Evolutionary conservation across 768 basidiomycete species (phyloP), one percentile per base, ranked within the genome.

Genomic region (Boletus edulis): DNA sequence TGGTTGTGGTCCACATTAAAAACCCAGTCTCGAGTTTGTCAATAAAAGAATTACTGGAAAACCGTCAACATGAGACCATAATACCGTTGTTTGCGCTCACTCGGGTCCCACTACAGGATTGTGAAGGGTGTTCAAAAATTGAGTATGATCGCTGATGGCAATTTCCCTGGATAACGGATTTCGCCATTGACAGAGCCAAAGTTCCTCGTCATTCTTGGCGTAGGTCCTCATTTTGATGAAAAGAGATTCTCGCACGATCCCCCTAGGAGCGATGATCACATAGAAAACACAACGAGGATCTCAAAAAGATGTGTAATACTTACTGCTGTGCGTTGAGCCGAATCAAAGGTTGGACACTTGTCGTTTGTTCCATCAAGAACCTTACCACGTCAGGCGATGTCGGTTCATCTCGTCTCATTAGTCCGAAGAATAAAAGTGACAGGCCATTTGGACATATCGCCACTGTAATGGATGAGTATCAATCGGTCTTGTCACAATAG

Each of bases 1-100:
- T 73, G 35, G 74, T 76, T 57, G 79, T 67, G 22, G 79, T 71
- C 91, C 93, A 94, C 4, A 82, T 72, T 49, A 94, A 68, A 75
- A 93, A 94, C 2, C 93, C 94, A 8, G 87, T 89, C 35, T 76
- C 72, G 20, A 89, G 72, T 64, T 90, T 87, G 72, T 96, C 93
- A 18, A 89, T 74, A 67, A 86, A 91, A 49, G 71, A 68, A 20
- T 77, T 73, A 41, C 75, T 78, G 54, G 15, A 47, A 52, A 46
- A 20, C n/a, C n/a, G 40, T 57, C n/a, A 62, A n/a, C n/a, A 37
- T 6, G 12, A 32, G 13, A 11, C 18, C 4, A 14, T 20, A 14
- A 37, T 37, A 13, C 49, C 20, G 5, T 20, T 31, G 20, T 8
- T 15, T 44, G 34, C 38, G 64, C 75, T 53, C 58, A 78, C 81